Evolutionary conservation across 495 filamentous ascomycete genomes (phyloP).

Genomic region (Hyaloscypha hepaticicola): DNA sequence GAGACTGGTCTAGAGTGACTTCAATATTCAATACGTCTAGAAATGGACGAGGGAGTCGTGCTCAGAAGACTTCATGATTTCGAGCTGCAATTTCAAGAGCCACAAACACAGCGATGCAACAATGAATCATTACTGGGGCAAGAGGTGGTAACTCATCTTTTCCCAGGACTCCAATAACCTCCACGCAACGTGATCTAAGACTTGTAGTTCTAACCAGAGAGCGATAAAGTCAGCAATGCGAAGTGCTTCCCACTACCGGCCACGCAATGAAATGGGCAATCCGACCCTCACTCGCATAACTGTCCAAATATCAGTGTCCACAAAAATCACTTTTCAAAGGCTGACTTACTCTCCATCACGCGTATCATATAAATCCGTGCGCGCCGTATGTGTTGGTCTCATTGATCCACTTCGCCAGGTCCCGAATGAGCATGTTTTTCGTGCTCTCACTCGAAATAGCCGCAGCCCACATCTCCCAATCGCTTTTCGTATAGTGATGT

Average conservation of each 20-base stretch:
- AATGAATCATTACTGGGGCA: too few species aligned
- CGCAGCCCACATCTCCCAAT: conserved; percentile 87
- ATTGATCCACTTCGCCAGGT: conserved; percentile 75
- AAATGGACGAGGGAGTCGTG: too few species aligned
- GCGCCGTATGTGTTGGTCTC: conserved; percentile 69
- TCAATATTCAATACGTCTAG: too few species aligned
- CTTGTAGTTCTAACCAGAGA: background rate
- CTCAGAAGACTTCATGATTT: too few species aligned
- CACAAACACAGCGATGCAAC: too few species aligned
- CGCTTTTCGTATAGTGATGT: conserved; percentile 78
- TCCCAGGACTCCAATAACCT: background rate
- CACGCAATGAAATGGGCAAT: conserved; percentile 61
- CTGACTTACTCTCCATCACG: conserved; percentile 47
- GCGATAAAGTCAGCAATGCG: conserved; percentile 65
- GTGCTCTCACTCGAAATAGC: conserved; percentile 62
- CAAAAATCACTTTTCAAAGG: background rate
- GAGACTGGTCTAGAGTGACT: too few species aligned
- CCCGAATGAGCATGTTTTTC: conserved; percentile 62
- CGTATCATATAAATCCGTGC: conserved; percentile 81
- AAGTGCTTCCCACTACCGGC: conserved; percentile 82
- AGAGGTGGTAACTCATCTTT: background rate
- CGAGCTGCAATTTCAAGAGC: too few species aligned
- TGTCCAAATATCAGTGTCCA: background rate
- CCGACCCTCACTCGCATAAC: background rate
- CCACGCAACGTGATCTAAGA: background rate